A percentile compares a stretch with the other conserved stretches of the same genome.
These are phyloP conservation scores for Colletotrichum sp. DNA, from an alignment of 2,329 filamentous ascomycete genomes.

Conservation along the genomic window DNA sequence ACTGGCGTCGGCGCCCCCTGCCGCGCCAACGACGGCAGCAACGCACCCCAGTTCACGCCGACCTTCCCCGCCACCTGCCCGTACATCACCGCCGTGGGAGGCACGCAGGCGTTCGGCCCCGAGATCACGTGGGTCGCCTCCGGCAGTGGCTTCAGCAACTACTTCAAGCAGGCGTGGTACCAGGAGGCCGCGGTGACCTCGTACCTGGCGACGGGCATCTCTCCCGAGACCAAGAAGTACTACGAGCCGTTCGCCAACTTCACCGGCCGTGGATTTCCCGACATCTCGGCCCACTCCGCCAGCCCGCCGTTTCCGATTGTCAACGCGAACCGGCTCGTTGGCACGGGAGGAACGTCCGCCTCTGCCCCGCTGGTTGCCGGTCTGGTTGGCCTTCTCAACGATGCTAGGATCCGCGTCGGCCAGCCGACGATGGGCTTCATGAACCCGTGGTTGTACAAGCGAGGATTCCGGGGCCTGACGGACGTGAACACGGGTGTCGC, in stretches of 20 bases:
- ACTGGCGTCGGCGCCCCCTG: slow-evolving; percentile 58
- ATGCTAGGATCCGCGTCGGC: slow-evolving; percentile 60
- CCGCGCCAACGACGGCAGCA: slow-evolving; percentile 55
- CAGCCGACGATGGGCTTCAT: slow-evolving; percentile 61
- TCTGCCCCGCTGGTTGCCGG: slow-evolving; percentile 67
- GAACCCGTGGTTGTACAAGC: slow-evolving; percentile 64
- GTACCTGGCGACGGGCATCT: slow-evolving; percentile 40
- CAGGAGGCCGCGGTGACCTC: slow-evolving; percentile 49
- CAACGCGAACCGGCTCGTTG: slow-evolving; percentile 26
- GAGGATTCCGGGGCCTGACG: slow-evolving; percentile 33
- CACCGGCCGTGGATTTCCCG: slow-evolving; percentile 63
- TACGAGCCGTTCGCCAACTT: slow-evolving; percentile 54
- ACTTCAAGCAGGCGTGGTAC: slow-evolving; percentile 47
- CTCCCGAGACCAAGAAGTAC: slow-evolving; percentile 43
- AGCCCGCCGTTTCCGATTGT: slow-evolving; percentile 23
- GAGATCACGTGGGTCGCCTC: slow-evolving; percentile 60
- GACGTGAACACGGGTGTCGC: slow-evolving; percentile 35
- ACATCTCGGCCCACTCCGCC: slow-evolving; percentile 62
- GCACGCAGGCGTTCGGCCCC: slow-evolving; percentile 53
- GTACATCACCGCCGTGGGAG: slow-evolving; percentile 63
- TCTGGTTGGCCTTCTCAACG: slow-evolving; percentile 69
- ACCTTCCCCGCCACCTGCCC: slow-evolving; percentile 45
- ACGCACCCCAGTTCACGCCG: slow-evolving; percentile 20
- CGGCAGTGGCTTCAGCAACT: slow-evolving; percentile 54
- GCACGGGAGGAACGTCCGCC: slow-evolving; percentile 46